Percentiles rank a stretch among this genome's conserved stretches.
These are phyloP conservation scores for Neurospora sp. DNA, from an alignment of 2,329 filamentous ascomycete species.

Conservation along the genomic window DNA sequence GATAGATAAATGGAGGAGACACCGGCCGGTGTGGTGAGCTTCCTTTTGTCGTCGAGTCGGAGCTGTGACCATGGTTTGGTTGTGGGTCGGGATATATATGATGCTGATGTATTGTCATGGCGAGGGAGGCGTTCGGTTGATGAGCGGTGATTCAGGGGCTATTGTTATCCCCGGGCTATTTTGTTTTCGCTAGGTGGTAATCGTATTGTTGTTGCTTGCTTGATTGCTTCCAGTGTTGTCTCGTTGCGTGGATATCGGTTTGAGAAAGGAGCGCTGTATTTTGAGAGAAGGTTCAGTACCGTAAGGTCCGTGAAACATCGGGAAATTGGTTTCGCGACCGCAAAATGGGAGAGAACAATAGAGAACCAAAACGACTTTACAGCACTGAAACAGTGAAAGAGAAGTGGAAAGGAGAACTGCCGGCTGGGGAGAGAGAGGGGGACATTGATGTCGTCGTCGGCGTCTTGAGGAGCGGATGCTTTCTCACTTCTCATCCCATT, in stretches of 20 bases:
- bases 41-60: background rate
- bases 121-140: background rate
- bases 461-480: conserved; percentile 3
- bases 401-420: conserved; percentile 1
- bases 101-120: background rate
- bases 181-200: background rate
- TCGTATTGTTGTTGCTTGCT: background rate
- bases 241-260: background rate
- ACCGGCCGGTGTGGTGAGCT: no score
- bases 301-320: background rate
- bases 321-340: background rate
- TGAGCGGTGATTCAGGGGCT: background rate
- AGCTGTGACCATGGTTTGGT: background rate
- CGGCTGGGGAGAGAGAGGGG: background rate
- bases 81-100: background rate
- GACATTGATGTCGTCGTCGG: conserved; percentile 12
- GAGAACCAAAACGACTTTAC: background rate
- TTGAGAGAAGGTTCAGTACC: background rate
- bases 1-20: background rate
- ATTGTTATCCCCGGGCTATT: background rate
- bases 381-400: background rate
- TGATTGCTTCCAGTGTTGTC: background rate
- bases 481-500: conserved; percentile 6
- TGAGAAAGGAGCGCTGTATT: background rate
- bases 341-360: background rate